phyloP scores from a whole-genome alignment of 2,329 filamentous ascomycete genomes.

The Tolypocladium tundrense region DNA sequence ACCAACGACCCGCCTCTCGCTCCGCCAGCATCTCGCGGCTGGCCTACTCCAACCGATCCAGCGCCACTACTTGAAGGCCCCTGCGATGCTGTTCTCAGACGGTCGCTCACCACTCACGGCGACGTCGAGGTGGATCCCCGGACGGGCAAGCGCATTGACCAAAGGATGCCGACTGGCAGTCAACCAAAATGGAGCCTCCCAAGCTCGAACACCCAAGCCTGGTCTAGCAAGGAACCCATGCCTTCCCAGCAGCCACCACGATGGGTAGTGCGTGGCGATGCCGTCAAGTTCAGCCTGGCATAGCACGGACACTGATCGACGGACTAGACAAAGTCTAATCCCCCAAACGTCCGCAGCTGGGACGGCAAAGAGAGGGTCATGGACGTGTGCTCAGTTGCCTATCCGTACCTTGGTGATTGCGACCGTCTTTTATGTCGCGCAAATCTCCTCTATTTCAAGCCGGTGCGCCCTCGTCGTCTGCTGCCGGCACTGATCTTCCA shows the following conservation, averaged over 20 bases:
- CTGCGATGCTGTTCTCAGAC: no score
- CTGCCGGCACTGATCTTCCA: not conserved
- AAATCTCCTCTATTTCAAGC: not conserved
- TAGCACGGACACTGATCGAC: not conserved
- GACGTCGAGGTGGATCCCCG: not conserved
- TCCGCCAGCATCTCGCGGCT: not conserved
- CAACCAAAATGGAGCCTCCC: not conserved
- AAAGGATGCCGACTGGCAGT: not conserved
- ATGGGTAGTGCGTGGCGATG: not conserved
- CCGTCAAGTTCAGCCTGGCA: not conserved
- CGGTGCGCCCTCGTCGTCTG: not conserved
- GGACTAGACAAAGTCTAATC: not conserved
- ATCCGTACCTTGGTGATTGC: not conserved
- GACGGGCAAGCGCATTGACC: not conserved
- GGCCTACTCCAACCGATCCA: not conserved
- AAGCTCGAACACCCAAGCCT: no score
- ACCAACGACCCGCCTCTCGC: not conserved
- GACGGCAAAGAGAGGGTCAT: not conserved
- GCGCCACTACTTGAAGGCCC: not conserved
- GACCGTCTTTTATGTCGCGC: not conserved
- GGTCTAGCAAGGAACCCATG: not conserved
- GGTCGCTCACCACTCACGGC: no score
- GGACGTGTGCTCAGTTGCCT: not conserved
- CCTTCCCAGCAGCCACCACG: not conserved
- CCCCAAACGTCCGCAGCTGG: not conserved